Evolutionary conservation across 768 basidiomycete species (phyloP), one percentile per base, ranked within the genome.

Genomic region (Mycena belliarum): DNA sequence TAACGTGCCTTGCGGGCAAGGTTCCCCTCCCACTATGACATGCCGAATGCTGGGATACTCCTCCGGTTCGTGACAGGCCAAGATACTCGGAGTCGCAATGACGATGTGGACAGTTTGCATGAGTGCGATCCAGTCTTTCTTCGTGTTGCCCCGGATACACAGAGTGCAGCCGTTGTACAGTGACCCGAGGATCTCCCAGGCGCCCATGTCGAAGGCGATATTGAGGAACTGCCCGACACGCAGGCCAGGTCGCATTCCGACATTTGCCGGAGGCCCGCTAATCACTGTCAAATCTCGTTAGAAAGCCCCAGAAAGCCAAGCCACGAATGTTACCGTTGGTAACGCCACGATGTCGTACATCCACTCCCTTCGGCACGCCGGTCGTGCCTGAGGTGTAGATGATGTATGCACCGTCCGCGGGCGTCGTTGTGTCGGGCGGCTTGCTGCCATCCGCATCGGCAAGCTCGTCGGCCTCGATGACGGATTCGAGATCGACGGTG

Each of bases 321-420:
- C n/a, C n/a, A n/a, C n/a, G n/a, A n/a, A n/a, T n/a, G n/a, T 76
- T 69, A 72, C 71, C 66, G 46, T 73, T 73, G 6, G 69, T 68
- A 4, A 71, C 70, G 33, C 68, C 76, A 12, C 66, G 52, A 65
- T 80, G 79, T 57, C 68, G 75, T 18, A 80, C 78, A 41, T 78
- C 75, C 12, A 80, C 78, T 6, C 79, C 79, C 60, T 80, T 80
- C 0, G 76, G 75, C 59, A 70, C 70, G 20, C 79, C 80, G 14
- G 79, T 78, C 3, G 79, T 81, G 5, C 79, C 79, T 70, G 76
- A 76, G 14, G 81, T 82, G 64, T 81, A 82, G 15, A 82, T 81
- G 32, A 78, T 69, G 67, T 81, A 81, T 16, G 73, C 74, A 10
- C 71, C 69, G 23, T 66, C 69, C n/a, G 61, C 59, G n/a, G 63